A percentile compares a stretch with the other conserved stretches of the same genome.
These are phyloP conservation scores for Corylus heterophylla DNA, from an alignment of 306 rosid genomes.

Conservation along the genomic window DNA sequence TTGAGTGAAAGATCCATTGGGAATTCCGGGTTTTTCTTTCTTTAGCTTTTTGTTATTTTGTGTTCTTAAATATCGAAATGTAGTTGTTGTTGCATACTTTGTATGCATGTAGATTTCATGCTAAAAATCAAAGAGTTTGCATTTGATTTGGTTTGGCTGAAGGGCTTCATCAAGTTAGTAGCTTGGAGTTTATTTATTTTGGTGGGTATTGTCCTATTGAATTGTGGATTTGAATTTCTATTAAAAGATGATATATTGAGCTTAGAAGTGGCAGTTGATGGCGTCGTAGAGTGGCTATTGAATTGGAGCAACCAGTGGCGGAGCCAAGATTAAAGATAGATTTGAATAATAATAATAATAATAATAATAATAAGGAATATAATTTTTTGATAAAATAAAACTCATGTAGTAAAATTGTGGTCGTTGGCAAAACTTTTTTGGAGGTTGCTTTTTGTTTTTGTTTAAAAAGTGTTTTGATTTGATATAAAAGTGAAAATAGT, in stretches of 20 bases:
- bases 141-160: background rate
- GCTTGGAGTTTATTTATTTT: background rate
- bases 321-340: too few species aligned
- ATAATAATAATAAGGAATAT: too few species aligned
- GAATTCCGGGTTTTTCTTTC: too few species aligned
- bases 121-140: background rate
- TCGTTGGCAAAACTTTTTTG: too few species aligned
- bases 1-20: background rate
- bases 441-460: too few species aligned
- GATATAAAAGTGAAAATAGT: too few species aligned
- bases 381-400: too few species aligned
- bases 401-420: too few species aligned
- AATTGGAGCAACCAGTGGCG: background rate
- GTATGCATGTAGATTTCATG: background rate
- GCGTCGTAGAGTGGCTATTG: background rate
- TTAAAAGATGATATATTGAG: background rate
- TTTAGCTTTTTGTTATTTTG: background rate
- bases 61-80: background rate
- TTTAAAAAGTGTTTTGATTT: too few species aligned
- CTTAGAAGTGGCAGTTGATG: background rate
- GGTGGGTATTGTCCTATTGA: background rate
- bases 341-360: too few species aligned
- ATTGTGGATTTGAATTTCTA: background rate
- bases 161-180: background rate
- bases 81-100: background rate